Conservation (phyloP, 1,284 basidiomycete genomes). For the Porogramme epimiltina region DNA sequence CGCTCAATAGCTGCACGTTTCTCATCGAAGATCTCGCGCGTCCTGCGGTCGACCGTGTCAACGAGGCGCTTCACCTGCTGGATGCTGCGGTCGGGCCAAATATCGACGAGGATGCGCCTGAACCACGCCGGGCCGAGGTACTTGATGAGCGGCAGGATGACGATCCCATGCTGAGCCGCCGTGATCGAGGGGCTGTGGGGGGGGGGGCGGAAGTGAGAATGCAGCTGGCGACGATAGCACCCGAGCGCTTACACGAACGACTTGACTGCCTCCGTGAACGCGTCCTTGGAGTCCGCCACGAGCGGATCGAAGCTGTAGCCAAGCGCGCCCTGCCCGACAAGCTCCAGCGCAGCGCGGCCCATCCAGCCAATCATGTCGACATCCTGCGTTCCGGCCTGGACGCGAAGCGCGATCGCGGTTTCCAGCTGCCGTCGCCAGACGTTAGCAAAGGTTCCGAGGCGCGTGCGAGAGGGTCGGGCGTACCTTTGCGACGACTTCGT, state of each 20-base stretch:
- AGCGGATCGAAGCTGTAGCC: slow-evolving; percentile 38
- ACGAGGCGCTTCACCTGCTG: slow-evolving; percentile 36
- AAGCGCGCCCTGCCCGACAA: slow-evolving; percentile 36
- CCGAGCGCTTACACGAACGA: slow-evolving; percentile 28
- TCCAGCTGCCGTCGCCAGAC: slow-evolving; percentile 16
- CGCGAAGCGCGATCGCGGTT: slow-evolving; percentile 17
- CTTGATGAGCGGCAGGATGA: not conserved
- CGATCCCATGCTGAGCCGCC: not conserved
- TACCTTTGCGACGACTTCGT: not conserved
- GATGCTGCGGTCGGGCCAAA: slow-evolving; percentile 19
- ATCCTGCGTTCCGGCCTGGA: slow-evolving; percentile 15
- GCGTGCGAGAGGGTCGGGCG: not conserved
- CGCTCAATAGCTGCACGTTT: slow-evolving; percentile 33
- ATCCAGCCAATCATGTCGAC: slow-evolving; percentile 35
- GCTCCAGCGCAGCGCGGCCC: slow-evolving; percentile 35
- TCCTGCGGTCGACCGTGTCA: slow-evolving; percentile 39
- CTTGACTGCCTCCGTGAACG: slow-evolving; percentile 31
- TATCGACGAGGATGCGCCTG: not conserved
- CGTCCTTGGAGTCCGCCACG: slow-evolving; percentile 21
- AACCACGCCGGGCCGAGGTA: not conserved
- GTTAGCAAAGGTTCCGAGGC: too few species aligned
- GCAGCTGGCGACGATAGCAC: not conserved
- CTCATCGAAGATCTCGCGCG: slow-evolving; percentile 37
- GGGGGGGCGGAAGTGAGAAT: too few species aligned
- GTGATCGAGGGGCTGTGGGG: not conserved